Evolutionary conservation across 306 rosid genomes (phyloP).

Genomic region (Castanea mollissima): DNA sequence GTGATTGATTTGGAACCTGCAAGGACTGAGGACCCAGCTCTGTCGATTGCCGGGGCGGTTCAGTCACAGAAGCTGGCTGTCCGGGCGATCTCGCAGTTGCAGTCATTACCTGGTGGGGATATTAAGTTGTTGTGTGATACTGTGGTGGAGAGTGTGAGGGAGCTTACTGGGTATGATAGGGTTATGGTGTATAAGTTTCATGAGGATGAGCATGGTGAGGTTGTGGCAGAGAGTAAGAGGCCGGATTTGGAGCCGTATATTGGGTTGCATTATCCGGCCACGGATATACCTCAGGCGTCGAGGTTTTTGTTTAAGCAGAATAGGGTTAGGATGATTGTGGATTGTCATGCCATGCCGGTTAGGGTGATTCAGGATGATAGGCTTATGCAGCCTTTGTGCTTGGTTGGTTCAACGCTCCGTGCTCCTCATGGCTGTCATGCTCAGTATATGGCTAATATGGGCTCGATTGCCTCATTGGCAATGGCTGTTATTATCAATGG

Average conservation of each 20-base stretch:
- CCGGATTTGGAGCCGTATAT: conserved; percentile 83
- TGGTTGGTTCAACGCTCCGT: conserved; percentile 93
- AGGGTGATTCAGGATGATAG: conserved; percentile 69
- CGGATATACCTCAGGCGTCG: conserved; percentile 96
- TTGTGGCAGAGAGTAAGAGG: conserved; percentile 86
- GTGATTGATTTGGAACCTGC: conserved; percentile 96
- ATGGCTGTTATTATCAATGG: conserved; percentile 90
- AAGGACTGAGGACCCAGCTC: conserved; percentile 80
- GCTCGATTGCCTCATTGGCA: conserved; percentile 76
- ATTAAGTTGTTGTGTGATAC: conserved; percentile 70
- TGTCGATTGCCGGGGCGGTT: conserved; percentile 95
- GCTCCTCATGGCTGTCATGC: conserved; percentile 97
- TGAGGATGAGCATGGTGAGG: conserved; percentile 99
- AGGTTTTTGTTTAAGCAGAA: conserved; percentile 97
- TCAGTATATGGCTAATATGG: conserved; percentile 98
- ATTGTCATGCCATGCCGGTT: conserved; percentile 71
- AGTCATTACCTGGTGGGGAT: conserved; percentile 87
- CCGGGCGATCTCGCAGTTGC: conserved; percentile 79
- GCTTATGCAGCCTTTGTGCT: conserved; percentile 78
- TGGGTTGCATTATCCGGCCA: conserved; percentile 95
- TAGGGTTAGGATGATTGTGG: conserved; percentile 94
- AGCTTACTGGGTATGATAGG: conserved; percentile 82
- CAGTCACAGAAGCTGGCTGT: conserved; percentile 97
- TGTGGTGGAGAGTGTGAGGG: conserved; percentile 79
- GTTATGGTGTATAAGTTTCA: conserved; percentile 97